phyloP scores from a whole-genome alignment of 257 asterid genomes.

The Solanum megistacrolobum region DNA sequence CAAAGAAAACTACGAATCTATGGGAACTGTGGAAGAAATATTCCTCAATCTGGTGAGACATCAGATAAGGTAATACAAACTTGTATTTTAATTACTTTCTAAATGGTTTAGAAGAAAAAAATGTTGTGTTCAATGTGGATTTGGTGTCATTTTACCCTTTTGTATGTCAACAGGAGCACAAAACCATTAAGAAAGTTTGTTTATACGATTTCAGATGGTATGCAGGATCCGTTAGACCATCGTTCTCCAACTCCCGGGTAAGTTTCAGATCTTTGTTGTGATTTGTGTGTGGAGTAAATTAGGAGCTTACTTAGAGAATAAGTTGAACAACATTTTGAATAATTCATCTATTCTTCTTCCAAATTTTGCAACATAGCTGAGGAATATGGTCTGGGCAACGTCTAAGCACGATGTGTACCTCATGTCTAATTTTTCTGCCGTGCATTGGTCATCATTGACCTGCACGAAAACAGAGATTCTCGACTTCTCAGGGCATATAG shows the following conservation, averaged over 20 bases:
- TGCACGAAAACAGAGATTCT: slow-evolving; percentile 67
- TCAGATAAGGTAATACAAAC: slow-evolving; percentile 42
- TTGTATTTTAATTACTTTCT: background rate
- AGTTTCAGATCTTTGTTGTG: background rate
- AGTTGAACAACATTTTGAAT: background rate
- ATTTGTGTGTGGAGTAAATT: background rate
- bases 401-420: slow-evolving; percentile 87
- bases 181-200: slow-evolving; percentile 36
- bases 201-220: slow-evolving; percentile 55
- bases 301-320: background rate
- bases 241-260: slow-evolving; percentile 82
- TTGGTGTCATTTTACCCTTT: background rate
- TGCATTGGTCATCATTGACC: slow-evolving; percentile 79
- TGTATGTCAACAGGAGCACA: slow-evolving; percentile 46
- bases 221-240: slow-evolving; percentile 73
- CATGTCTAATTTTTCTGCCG: slow-evolving; percentile 66
- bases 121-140: background rate
- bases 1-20: slow-evolving; percentile 63
- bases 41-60: slow-evolving; percentile 58
- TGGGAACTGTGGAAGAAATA: slow-evolving; percentile 58
- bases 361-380: slow-evolving; percentile 40
- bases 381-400: slow-evolving; percentile 81
- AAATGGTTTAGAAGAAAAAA: background rate
- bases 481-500: slow-evolving; percentile 75
- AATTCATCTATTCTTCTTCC: background rate